Base-by-base conservation (phyloP, 345 rosid genomes). In the Bruguiera parviflora region DNA sequence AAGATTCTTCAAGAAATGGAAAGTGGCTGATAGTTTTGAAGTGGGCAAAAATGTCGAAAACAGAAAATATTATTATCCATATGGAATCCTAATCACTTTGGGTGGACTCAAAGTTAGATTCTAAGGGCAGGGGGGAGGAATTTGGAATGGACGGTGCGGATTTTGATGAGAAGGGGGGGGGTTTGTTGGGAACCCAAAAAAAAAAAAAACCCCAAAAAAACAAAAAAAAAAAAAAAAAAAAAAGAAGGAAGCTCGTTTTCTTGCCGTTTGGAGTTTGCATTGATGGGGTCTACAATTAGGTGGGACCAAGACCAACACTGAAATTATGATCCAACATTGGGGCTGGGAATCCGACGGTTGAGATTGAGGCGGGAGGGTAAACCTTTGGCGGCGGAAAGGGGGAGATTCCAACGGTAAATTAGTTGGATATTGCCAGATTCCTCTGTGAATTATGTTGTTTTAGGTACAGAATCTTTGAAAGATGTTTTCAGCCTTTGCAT, bases 31-130 rank as follows among this genome's bases (percentile, higher is more conserved):
- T 33, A 25, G 53, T 55, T 22, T 33, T 22, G 64, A 35, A 27
- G 6, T 37, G 28, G 3, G 15, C 22, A 28, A 47, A 56, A 25
- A 13, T 29, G 22, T 31, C 24, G 33, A 66, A 25, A 65, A 64
- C n/a, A 28, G 20, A 10, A 32, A 66, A 37, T 43, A 2, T 8
- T 3, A 53, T 24, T 18, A 39, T 47, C 62, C 35, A 57, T 1
- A 39, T 16, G 71, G 78, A 67, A 74, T 78, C 69, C 16, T 11
- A 58, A 79, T 74, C 58, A 69, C 67, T 71, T 76, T 29, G 69
- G 77, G 64, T 47, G 83, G 81, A 78, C 77, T 80, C 81, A 66
- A 77, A 68, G 76, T 24, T 22, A 43, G 56, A 24, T 67, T 10
- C 22, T 10, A 16, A 29, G 32, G 19, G 18, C 1, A 61, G 7